Base-by-base conservation (phyloP, 495 filamentous ascomycete genomes). In the Penicillium dipodomyicola region DNA sequence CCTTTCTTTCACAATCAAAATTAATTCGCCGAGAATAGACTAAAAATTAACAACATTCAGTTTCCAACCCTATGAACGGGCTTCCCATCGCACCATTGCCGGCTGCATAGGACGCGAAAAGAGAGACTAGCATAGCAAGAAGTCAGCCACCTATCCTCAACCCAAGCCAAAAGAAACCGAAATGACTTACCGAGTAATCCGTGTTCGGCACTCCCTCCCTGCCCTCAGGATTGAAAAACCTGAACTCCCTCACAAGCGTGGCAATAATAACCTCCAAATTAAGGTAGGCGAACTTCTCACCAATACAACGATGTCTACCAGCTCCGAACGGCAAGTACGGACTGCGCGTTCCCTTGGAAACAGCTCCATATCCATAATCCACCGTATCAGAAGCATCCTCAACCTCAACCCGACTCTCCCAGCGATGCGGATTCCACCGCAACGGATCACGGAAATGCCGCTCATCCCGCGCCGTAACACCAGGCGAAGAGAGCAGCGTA, bases 271-370 rank as follows among this genome's bases (percentile, higher is more conserved):
- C 90, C 56, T 84, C 84, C 44, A 98, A 77, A 72, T 98, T 93
- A 58, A 96, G 79, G 68, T 95, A 96, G 53, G 94, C 94, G 68
- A 97, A 98, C 65, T 96, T 91, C 76, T 97, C 94, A 45, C 94
- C 94, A 65, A 98, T 97, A 71, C 94, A 98, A 10, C 94, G 76
- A 73, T 98, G 94, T 50, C 94, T 79, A 5, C 94, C 94, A 1
- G 92, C 94, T 2, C 94, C 94, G 67, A 98, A 98, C 0, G 94
- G 94, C 17, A 98, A 79, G 73, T 97, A 98, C 2, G 94, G 92
- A 46, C 87, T 91, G 27, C 75, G 76, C 5, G 91, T 84, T 20
- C 94, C 93, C 76, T 96, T 96, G 72, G 82, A 88, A 49, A 96
- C 85, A 29, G 91, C 75, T n/a, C 93, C 94, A 70, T 96, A 97